A percentile compares a stretch with the other conserved stretches of the same genome.
phyloP scores from a whole-genome alignment of 2,329 filamentous ascomycete species.

The Tricladium varicosporioides region DNA sequence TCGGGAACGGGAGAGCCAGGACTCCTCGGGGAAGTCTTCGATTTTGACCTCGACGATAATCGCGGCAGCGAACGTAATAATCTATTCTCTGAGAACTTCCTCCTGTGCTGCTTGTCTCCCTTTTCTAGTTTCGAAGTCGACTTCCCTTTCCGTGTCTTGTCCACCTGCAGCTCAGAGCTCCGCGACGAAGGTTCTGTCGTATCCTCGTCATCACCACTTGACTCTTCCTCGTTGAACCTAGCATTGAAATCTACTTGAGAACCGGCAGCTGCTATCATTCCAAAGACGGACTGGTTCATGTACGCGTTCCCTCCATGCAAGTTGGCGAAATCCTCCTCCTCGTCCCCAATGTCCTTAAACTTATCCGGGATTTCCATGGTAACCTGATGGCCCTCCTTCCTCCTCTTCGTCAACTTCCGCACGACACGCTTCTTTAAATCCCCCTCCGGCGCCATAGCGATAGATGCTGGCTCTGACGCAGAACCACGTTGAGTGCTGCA shows the following conservation, averaged over 20 bases:
- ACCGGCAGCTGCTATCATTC: conserved; percentile 84
- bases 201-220: conserved; percentile 65
- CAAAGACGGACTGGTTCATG: conserved; percentile 94
- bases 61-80: conserved; percentile 65
- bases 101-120: conserved; percentile 44
- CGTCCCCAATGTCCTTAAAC: conserved; percentile 57
- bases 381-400: conserved; percentile 39
- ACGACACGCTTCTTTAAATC: conserved; percentile 40
- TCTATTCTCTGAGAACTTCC: conserved; percentile 63
- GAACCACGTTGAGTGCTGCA: conserved; percentile 5
- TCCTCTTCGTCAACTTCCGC: conserved; percentile 42
- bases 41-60: conserved; percentile 41
- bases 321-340: conserved; percentile 58
- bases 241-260: conserved; percentile 79
- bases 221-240: conserved; percentile 72
- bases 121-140: conserved; percentile 35
- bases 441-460: conserved; percentile 38
- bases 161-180: conserved; percentile 22
- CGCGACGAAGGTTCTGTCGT: conserved; percentile 20
- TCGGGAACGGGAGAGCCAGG: conserved; percentile 20
- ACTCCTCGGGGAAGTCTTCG: conserved; percentile 35
- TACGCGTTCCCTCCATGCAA: conserved; percentile 43
- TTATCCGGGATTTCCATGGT: conserved; percentile 55
- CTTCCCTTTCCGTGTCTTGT: conserved; percentile 34
- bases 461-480: conserved; percentile 4